phyloP scores from a whole-genome alignment of 306 rosid species.

The Corylus americana region DNA sequence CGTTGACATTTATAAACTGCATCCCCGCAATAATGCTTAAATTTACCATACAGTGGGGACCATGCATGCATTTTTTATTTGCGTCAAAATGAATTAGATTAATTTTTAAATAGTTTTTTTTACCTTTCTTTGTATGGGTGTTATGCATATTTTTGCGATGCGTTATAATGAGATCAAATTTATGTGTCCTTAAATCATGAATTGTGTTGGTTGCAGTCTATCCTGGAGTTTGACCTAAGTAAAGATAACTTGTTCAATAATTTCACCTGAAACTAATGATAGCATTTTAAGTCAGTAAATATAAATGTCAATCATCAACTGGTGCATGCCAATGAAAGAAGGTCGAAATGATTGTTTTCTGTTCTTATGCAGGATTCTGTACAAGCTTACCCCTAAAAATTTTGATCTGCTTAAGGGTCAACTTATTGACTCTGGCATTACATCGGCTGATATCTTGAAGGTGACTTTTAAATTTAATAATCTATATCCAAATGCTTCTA shows the following conservation, averaged over 20 bases:
- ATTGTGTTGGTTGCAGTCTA: neutral
- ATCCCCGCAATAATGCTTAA: neutral
- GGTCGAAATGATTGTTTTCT: neutral
- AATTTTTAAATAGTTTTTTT: too few relatives aligned
- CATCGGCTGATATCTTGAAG: slow-evolving; percentile 91
- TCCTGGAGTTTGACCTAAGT: neutral
- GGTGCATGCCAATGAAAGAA: neutral
- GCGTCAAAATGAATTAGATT: neutral
- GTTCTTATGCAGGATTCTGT: slow-evolving; percentile 68
- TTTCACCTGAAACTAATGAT: neutral
- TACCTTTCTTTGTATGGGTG: neutral
- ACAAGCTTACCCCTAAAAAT: slow-evolving; percentile 96
- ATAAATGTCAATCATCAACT: slow-evolving; percentile 7
- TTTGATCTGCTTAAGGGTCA: slow-evolving; percentile 97
- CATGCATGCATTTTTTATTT: neutral
- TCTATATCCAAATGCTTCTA: neutral
- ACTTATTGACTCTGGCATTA: slow-evolving; percentile 85
- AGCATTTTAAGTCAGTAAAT: neutral
- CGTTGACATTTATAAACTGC: neutral
- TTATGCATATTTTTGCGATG: neutral
- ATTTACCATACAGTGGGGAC: neutral
- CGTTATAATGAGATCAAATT: too few relatives aligned
- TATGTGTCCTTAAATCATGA: neutral
- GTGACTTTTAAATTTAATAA: slow-evolving; percentile 30
- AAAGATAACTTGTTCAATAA: neutral